Base-by-base conservation (phyloP, 768 basidiomycete genomes). In the Boletus sensibilis region DNA sequence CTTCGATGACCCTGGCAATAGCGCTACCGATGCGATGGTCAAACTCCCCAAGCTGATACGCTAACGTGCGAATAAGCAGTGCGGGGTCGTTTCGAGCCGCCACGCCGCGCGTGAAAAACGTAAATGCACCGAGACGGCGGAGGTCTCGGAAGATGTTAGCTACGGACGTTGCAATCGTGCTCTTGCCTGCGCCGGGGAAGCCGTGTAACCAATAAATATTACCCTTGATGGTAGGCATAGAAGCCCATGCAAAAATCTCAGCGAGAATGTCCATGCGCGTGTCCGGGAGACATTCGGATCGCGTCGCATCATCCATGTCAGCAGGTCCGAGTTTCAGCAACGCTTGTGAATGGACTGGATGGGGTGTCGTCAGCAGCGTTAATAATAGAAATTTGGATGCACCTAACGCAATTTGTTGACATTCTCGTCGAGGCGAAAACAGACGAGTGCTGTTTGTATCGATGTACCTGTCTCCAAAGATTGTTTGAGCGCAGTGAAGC, bases 141-240 rank as follows among this genome's bases (percentile, higher is more conserved):
- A 68, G 55, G 1, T 72, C 61, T n/a, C 67, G 60, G 27, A 70
- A 71, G 27, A 73, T 44, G 50, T 71, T 68, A 35, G 74, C 74
- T 13, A 74, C 53, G 0, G 75, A 75, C 0, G 69, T 76, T 5
- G 74, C 52, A 21, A 75, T 60, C 2, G 74, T 67, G 37, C 74
- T 76, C 62, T 75, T 75, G 12, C 74, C 75, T 6, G 72, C 55
- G 18, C 74, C 74, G 0, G 74, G 72, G 35, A 72, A 66, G 9
- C 74, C 73, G 33, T 70, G 62, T 29, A 75, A 50, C 74, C 74
- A 75, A 35, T 67, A 72, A 9, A 75, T 51, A 20, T 60, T 72
- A 4, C 55, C 31, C 21, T 56, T 55, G 39, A 21, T 16, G 4
- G 50, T 47, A n/a, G 70, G 72, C 23, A 50, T 58, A 25, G 61